These are phyloP conservation scores for Orobanche coerulescens DNA, from an alignment of 257 asterid species.

Conservation along the genomic window DNA sequence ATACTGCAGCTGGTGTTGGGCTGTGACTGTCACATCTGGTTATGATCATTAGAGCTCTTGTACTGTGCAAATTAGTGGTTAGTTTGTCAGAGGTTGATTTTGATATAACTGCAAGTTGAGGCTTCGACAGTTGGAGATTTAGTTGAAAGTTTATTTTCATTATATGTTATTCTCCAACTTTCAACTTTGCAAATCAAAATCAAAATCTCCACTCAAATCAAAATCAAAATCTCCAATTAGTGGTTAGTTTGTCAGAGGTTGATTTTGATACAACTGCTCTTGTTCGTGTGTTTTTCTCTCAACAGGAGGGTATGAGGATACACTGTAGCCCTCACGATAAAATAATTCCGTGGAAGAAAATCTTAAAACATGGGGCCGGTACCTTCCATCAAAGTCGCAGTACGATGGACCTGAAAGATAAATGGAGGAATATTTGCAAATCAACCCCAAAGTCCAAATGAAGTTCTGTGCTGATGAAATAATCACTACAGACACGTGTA, in stretches of 20 bases:
- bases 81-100: neutral
- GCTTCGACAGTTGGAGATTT: neutral
- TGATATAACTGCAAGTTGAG: neutral
- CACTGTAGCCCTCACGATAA: constrained; percentile 20
- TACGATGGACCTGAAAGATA: constrained; percentile 54
- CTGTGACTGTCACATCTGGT: neutral
- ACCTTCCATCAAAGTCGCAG: constrained; percentile 44
- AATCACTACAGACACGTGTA: neutral
- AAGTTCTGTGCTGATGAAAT: constrained; percentile 9
- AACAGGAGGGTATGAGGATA: constrained; percentile 42
- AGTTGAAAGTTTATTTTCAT: neutral
- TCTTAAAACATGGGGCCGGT: constrained; percentile 45
- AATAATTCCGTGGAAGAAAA: constrained; percentile 40
- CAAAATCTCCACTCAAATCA: no score
- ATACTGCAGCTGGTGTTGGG: neutral
- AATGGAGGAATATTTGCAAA: constrained; percentile 59
- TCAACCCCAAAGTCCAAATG: constrained; percentile 23
- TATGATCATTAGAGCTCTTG: neutral
- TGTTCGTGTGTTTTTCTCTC: constrained; percentile 6
- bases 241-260: neutral
- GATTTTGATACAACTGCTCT: constrained; percentile 11
- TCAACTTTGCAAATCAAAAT: no score
- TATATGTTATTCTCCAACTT: neutral
- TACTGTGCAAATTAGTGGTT: neutral
- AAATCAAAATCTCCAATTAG: no score